Conservation (phyloP, 495 filamentous ascomycete species). For the Pyronema domesticum region DNA sequence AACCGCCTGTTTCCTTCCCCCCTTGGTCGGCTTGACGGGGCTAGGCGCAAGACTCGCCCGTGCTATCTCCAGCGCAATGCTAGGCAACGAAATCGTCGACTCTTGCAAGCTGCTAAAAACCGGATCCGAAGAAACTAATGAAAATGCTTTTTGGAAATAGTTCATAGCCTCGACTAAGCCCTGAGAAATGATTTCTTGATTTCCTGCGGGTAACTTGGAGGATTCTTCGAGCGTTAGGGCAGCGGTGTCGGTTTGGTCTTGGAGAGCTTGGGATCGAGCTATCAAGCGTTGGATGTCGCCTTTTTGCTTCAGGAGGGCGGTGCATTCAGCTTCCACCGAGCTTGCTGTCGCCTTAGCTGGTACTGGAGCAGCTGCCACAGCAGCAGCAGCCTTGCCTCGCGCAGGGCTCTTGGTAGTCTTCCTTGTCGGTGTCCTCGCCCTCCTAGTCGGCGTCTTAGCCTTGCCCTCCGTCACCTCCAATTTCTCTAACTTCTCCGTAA, state of each 20-base stretch:
- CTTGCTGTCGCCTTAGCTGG: slow-evolving; percentile 5
- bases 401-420: not conserved
- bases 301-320: slow-evolving; percentile 38
- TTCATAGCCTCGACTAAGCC: slow-evolving; percentile 41
- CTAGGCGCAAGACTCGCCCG: slow-evolving; percentile 5
- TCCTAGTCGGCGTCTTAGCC: slow-evolving; percentile 10
- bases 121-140: slow-evolving; percentile 56
- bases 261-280: slow-evolving; percentile 37
- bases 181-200: slow-evolving; percentile 30
- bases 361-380: slow-evolving; percentile 17
- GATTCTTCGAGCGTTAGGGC: slow-evolving; percentile 34
- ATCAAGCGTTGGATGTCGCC: slow-evolving; percentile 47
- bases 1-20: slow-evolving; percentile 10
- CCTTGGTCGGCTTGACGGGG: slow-evolving; percentile 14
- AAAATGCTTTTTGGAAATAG: slow-evolving; percentile 41
- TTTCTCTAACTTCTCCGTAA: not conserved
- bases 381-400: slow-evolving; percentile 15
- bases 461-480: not conserved
- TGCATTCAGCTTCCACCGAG: slow-evolving; percentile 32
- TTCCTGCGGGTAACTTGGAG: slow-evolving; percentile 27
- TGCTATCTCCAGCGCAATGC: slow-evolving; percentile 7
- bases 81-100: slow-evolving; percentile 37
- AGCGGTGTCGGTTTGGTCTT: slow-evolving; percentile 38
- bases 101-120: slow-evolving; percentile 80
- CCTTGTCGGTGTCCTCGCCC: slow-evolving; percentile 16